Percentiles rank a stretch among this genome's conserved stretches.
phyloP scores from a whole-genome alignment of 2,329 filamentous ascomycete genomes.

The Drechslerella coelobrocha region DNA sequence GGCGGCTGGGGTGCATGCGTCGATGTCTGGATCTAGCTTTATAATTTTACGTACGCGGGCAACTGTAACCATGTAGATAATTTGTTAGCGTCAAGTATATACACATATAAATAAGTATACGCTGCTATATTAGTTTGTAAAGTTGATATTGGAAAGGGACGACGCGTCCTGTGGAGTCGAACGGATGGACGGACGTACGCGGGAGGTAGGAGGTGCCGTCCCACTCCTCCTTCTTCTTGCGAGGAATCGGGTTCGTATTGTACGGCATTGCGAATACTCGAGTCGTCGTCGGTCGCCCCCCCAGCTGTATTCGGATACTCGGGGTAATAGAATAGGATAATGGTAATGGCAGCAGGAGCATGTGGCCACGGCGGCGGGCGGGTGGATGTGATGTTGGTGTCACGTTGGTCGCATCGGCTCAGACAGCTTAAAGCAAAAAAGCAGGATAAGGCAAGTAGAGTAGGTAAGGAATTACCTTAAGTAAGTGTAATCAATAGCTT shows the following conservation, averaged over 20 bases:
- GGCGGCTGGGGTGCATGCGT: constrained; percentile 87
- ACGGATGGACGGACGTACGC: constrained; percentile 19
- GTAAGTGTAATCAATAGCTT: too few species aligned
- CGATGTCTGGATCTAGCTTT: constrained; percentile 81
- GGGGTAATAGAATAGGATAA: background rate
- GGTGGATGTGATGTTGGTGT: constrained; percentile 17
- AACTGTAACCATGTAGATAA: constrained; percentile 64
- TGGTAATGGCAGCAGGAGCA: background rate
- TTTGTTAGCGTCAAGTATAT: constrained; percentile 2
- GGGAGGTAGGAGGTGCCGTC: constrained; percentile 46
- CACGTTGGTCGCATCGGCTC: constrained; percentile 12
- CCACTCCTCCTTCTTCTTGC: constrained; percentile 40
- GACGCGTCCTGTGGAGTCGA: background rate
- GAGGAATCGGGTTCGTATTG: constrained; percentile 40
- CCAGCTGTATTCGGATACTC: background rate
- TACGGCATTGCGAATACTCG: constrained; percentile 19
- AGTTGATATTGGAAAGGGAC: too few species aligned
- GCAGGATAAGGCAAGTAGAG: background rate
- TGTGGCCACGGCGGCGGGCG: constrained; percentile 6
- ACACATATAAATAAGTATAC: background rate
- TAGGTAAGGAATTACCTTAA: too few species aligned
- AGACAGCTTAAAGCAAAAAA: background rate
- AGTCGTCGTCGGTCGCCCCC: background rate
- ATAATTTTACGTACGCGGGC: constrained; percentile 97
- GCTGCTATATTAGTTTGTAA: background rate